Evolutionary conservation across 257 asterid species (phyloP).

Genomic region (Solanum pennellii): DNA sequence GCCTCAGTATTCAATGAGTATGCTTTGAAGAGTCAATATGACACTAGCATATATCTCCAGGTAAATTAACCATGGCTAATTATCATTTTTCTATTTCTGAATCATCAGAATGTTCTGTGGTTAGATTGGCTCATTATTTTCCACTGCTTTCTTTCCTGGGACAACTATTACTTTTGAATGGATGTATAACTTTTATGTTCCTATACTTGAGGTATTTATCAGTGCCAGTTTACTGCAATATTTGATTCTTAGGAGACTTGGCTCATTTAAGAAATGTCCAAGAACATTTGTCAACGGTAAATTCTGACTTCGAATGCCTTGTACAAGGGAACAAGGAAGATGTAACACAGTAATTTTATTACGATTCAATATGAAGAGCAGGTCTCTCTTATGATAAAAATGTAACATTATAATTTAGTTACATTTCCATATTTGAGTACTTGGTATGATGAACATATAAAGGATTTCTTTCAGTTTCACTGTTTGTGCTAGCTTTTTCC

Average conservation of each 20-base stretch:
- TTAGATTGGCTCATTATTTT: neutral
- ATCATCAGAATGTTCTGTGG: neutral
- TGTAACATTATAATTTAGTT: neutral
- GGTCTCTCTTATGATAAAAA: neutral
- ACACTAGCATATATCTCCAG: constrained; percentile 98
- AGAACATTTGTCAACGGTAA: neutral
- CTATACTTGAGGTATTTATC: neutral
- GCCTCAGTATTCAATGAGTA: constrained; percentile 97
- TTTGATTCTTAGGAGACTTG: neutral
- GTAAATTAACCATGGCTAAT: constrained; percentile 14
- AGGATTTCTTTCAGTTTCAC: neutral
- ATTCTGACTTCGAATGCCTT: neutral
- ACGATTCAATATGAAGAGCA: neutral
- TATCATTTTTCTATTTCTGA: neutral
- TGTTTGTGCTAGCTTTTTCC: neutral
- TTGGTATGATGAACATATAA: neutral
- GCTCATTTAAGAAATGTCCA: neutral
- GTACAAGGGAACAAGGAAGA: neutral
- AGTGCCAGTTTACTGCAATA: neutral
- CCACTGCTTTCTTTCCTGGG: neutral
- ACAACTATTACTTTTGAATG: neutral
- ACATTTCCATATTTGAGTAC: neutral
- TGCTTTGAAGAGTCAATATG: constrained; percentile 94
- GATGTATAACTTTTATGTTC: neutral
- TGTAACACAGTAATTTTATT: neutral